A percentile compares a stretch with the other conserved stretches of the same genome.
phyloP scores from a whole-genome alignment of 2,329 filamentous ascomycete species.

The Lasiodiplodia citricola region DNA sequence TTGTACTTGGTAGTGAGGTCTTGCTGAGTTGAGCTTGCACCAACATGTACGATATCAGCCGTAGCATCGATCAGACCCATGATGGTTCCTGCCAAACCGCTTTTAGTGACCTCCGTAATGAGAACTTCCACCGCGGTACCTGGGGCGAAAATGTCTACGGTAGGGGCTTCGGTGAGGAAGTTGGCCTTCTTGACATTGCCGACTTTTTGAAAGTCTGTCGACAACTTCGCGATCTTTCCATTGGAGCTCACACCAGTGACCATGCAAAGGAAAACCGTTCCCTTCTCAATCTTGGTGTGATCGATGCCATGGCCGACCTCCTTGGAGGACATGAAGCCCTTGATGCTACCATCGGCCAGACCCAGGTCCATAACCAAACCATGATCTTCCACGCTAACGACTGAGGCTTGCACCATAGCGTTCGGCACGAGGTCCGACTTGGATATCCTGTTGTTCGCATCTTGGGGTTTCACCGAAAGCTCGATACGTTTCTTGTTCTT shows the following conservation, averaged over 20 bases:
- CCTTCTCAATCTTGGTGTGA: slow-evolving; percentile 75
- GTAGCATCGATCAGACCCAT: slow-evolving; percentile 91
- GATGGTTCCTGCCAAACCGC: slow-evolving; percentile 85
- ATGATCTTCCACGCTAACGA: slow-evolving; percentile 93
- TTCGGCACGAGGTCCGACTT: slow-evolving; percentile 76
- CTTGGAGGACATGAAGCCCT: slow-evolving; percentile 84
- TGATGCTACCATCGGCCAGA: slow-evolving; percentile 68
- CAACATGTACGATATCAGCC: slow-evolving; percentile 88
- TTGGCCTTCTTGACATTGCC: slow-evolving; percentile 70
- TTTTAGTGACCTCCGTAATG: slow-evolving; percentile 73
- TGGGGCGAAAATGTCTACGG: slow-evolving; percentile 87
- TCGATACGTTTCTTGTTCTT: slow-evolving; percentile 84
- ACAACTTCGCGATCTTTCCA: slow-evolving; percentile 86
- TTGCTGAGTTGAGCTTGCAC: slow-evolving; percentile 69
- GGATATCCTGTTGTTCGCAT: slow-evolving; percentile 77
- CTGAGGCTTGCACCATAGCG: slow-evolving; percentile 82
- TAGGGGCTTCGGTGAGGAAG: slow-evolving; percentile 76
- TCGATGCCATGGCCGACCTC: slow-evolving; percentile 73
- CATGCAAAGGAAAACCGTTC: slow-evolving; percentile 82
- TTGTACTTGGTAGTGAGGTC: slow-evolving; percentile 81
- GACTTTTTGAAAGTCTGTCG: slow-evolving; percentile 72
- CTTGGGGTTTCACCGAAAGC: slow-evolving; percentile 78
- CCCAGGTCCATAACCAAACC: slow-evolving; percentile 93
- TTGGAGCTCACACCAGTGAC: slow-evolving; percentile 76
- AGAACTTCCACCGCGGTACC: slow-evolving; percentile 89